A percentile compares a stretch with the other conserved stretches of the same genome.
Conservation (phyloP, 2,329 filamentous ascomycete genomes). For the Arthrobotrys musiformis region DNA sequence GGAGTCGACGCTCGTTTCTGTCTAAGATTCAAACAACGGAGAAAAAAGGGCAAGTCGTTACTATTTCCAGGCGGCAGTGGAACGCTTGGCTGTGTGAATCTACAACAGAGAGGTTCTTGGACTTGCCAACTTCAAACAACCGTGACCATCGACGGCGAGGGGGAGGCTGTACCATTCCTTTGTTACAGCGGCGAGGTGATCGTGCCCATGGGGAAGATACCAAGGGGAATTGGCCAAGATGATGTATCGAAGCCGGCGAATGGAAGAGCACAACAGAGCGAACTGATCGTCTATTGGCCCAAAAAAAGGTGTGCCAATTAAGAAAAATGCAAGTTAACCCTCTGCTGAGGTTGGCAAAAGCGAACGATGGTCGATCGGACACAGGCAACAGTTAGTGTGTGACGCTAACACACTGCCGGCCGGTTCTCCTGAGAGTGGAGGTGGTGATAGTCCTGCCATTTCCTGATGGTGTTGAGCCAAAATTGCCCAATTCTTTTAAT, state of each 20-base stretch:
- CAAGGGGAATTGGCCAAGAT: slow-evolving; percentile 17
- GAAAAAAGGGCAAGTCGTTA: slow-evolving; percentile 40
- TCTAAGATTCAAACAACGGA: slow-evolving; percentile 20
- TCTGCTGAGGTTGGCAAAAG: slow-evolving; percentile 37
- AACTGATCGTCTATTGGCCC: slow-evolving; percentile 29
- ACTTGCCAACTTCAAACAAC: slow-evolving; percentile 43
- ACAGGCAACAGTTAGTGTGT: slow-evolving; percentile 9
- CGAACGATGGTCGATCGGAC: slow-evolving; percentile 41
- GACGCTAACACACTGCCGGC: slow-evolving; percentile 15
- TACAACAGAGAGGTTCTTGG: slow-evolving; percentile 42
- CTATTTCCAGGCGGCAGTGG: slow-evolving; percentile 53
- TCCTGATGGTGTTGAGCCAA: slow-evolving; percentile 54
- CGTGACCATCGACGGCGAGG: slow-evolving; percentile 17
- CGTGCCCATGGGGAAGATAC: slow-evolving; percentile 15
- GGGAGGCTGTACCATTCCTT: slow-evolving; percentile 36
- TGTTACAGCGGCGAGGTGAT: slow-evolving; percentile 28
- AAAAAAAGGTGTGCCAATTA: slow-evolving; percentile 42
- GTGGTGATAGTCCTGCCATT: slow-evolving; percentile 51
- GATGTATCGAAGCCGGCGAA: slow-evolving; percentile 1
- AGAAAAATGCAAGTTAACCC: slow-evolving; percentile 35
- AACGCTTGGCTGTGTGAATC: slow-evolving; percentile 55
- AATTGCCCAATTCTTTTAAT: slow-evolving; percentile 55
- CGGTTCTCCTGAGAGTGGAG: slow-evolving; percentile 24
- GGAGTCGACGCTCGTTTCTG: slow-evolving; percentile 28
- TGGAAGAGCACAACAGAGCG: not conserved